Percentiles rank a stretch among this genome's conserved stretches.
phyloP scores from a whole-genome alignment of 768 basidiomycete species.

The Ephemerocybe angulata region DNA sequence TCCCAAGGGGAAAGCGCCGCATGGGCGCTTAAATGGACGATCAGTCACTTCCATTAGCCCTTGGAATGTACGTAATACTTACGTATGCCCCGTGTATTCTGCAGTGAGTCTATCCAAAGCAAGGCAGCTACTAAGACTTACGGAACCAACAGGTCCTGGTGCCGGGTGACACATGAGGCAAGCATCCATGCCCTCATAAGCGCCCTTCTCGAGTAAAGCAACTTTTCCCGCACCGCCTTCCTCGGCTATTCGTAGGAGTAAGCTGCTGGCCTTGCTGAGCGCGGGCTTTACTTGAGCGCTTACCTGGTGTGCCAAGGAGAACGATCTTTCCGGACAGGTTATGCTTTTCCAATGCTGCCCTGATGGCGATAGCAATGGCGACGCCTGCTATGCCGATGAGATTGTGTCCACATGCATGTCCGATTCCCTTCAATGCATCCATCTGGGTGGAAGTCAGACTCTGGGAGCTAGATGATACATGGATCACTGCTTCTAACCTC shows the following conservation, averaged over 20 bases:
- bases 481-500: conserved; percentile 42
- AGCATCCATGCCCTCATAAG: conserved; percentile 71
- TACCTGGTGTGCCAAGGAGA: conserved; percentile 77
- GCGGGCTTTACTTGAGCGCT: neutral
- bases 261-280: no score
- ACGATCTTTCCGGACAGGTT: conserved; percentile 66
- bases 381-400: conserved; percentile 76
- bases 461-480: neutral
- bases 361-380: conserved; percentile 67
- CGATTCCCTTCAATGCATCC: conserved; percentile 59
- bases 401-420: conserved; percentile 82
- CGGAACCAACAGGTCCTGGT: conserved; percentile 66
- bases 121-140: conserved; percentile 61
- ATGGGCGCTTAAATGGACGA: conserved; percentile 54
- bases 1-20: conserved; percentile 83
- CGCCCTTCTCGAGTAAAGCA: conserved; percentile 62
- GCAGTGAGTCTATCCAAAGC: conserved; percentile 58
- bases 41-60: neutral
- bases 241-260: conserved; percentile 47
- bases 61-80: conserved; percentile 12
- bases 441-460: conserved; percentile 42
- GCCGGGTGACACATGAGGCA: conserved; percentile 87
- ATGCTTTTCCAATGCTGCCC: conserved; percentile 55
- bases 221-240: conserved; percentile 78
- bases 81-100: conserved; percentile 77